Conservation (phyloP, 192 early-diverging fungal species). For the Bifiguratus adelaidae region DNA sequence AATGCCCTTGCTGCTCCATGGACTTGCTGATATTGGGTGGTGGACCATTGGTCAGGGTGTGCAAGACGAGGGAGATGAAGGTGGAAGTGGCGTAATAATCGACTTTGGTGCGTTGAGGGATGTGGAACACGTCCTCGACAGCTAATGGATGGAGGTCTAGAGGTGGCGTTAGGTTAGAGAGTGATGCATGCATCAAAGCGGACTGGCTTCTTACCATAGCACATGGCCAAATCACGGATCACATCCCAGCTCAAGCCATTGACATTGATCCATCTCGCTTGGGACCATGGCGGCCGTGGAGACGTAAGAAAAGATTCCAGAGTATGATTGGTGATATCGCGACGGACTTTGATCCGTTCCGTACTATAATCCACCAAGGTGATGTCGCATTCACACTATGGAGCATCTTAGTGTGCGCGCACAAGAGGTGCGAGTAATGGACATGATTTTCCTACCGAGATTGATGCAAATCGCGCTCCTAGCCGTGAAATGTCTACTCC, state of each 20-base stretch:
- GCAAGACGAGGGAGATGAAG: slow-evolving; percentile 11
- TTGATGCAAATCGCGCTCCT: neutral
- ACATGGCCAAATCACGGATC: slow-evolving; percentile 20
- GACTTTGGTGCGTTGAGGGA: slow-evolving; percentile 13
- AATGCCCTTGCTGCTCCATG: too few species aligned
- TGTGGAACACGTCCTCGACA: slow-evolving; percentile 22
- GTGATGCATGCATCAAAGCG: neutral
- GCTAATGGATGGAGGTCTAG: slow-evolving; percentile 21
- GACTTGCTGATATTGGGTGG: too few species aligned
- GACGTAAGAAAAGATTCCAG: neutral
- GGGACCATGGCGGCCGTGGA: slow-evolving; percentile 20
- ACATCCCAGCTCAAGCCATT: slow-evolving; percentile 34
- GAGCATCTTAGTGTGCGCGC: neutral
- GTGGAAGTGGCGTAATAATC: slow-evolving; percentile 10
- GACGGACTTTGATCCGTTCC: neutral
- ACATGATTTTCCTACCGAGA: neutral
- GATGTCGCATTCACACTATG: neutral
- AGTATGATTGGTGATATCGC: neutral
- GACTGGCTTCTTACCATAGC: slow-evolving; percentile 17
- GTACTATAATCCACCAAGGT: neutral
- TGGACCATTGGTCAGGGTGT: too few species aligned
- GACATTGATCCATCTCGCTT: slow-evolving; percentile 43
- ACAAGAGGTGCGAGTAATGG: neutral
- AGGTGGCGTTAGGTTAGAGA: too few species aligned
- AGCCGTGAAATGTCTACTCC: neutral